phyloP scores from a whole-genome alignment of 2,329 filamentous ascomycete species.

The Fusarium napiforme region DNA sequence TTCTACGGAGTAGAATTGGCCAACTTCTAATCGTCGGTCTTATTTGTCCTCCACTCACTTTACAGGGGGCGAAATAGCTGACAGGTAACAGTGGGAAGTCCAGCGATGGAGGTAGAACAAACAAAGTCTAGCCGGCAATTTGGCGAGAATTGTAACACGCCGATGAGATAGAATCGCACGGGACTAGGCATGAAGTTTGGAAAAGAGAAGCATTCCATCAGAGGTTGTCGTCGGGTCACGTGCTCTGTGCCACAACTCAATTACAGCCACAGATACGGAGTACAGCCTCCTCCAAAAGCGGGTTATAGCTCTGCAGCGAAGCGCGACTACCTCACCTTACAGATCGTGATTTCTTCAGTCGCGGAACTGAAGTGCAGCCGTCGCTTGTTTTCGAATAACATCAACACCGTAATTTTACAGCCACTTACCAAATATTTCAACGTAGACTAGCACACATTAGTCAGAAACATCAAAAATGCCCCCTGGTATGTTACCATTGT shows the following conservation, averaged over 20 bases:
- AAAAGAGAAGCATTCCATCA: not conserved
- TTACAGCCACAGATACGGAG: conserved; percentile 3
- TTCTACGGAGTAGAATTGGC: not conserved
- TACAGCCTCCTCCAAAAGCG: conserved; percentile 3
- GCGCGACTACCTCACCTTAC: not conserved
- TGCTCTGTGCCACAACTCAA: conserved; percentile 12
- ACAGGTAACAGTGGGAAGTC: not conserved
- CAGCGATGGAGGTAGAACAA: not conserved
- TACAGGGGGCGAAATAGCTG: not conserved
- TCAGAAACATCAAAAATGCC: conserved; percentile 35
- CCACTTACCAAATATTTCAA: not conserved
- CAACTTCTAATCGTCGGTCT: not conserved
- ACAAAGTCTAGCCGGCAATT: not conserved
- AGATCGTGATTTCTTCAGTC: conserved; percentile 11
- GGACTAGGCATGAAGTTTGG: not conserved
- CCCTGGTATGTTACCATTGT: conserved; percentile 36
- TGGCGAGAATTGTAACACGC: not conserved
- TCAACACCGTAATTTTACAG: not conserved
- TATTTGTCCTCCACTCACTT: not conserved
- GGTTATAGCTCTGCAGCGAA: conserved; percentile 6
- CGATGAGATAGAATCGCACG: not conserved
- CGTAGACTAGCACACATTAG: not conserved
- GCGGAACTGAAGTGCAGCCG: not conserved
- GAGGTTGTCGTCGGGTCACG: not conserved
- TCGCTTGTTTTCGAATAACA: not conserved